Base-by-base conservation (phyloP, 1,284 basidiomycete genomes). In the Gastroboletus turbinatus region DNA sequence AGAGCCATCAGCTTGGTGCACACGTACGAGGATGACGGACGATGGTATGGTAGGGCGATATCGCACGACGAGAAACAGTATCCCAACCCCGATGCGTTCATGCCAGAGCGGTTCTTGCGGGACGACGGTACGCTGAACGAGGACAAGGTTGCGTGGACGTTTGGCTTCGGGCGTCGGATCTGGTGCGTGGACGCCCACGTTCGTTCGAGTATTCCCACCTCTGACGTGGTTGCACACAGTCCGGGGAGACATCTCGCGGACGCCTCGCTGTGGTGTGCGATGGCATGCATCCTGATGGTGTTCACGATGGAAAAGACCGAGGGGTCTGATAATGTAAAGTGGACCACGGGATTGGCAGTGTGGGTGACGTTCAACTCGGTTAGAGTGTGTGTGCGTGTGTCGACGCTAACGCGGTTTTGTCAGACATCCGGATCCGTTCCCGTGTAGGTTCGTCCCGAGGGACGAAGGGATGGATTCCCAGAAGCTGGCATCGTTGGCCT, bases 81-180 rank as follows among this genome's bases (percentile, higher is more conserved):
- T 43, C 61, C 57, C 5, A 45, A 64, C 3, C 54, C 67, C 2
- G 36, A 63, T 0, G 13, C 3, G n/a, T 67, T 70, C 46, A 30
- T 35, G 10, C 68, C 65, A 13, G 68, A 63, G 19, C 49, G 65
- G 13, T 70, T 70, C 35, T 53, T 69, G 25, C 29, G 4, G 5
- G n/a, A 25, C 0, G 51, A 66, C 14, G 65, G 66, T 8, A 46
- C 56, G 16, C 32, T 69, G 32, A 63, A 59, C 13, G 57, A 60
- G 2, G 67, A 66, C 49, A 54, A 43, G 1, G 7, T 59, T 17
- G 3, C 47, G 0, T 66, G 57, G 46, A 1, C 16, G 2, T 70
- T 67, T 46, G 65, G 67, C 19, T 70, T 70, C 27, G 68, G 66
- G 4, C 60, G 65, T 36, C 65, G 65, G 3, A 54, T 66, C 17